Percentiles rank a stretch among this genome's conserved stretches.
Conservation (phyloP, 228 moss, liverwort and hornwort genomes). For the Sphagnum fallax region DNA sequence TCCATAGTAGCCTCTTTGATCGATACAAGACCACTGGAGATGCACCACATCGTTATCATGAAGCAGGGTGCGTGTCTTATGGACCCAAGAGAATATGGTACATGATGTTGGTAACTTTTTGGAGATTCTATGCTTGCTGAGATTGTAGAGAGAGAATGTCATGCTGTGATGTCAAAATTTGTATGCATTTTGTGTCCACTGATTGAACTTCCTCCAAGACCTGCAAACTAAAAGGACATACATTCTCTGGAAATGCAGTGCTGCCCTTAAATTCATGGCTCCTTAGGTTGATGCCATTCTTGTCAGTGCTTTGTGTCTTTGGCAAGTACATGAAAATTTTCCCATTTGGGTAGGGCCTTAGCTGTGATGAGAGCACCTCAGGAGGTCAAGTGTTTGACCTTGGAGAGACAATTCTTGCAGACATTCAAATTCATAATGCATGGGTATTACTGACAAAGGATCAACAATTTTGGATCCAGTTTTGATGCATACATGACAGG, state of each 20-base stretch:
- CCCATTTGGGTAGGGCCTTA: too few species aligned
- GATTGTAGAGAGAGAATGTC: not conserved
- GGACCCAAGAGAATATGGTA: not conserved
- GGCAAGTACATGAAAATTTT: too few species aligned
- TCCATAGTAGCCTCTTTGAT: slow-evolving; percentile 41
- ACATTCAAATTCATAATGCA: not conserved
- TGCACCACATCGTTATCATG: slow-evolving; percentile 33
- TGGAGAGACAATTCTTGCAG: not conserved
- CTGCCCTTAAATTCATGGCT: too few species aligned
- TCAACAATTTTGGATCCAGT: slow-evolving; percentile 9
- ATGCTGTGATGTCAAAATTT: too few species aligned
- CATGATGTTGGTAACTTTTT: not conserved
- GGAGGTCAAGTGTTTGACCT: too few species aligned
- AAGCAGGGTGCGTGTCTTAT: slow-evolving; percentile 31
- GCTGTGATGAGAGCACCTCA: too few species aligned
- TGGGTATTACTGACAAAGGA: not conserved
- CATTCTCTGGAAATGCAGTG: too few species aligned
- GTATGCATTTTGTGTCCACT: too few species aligned
- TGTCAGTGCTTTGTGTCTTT: too few species aligned
- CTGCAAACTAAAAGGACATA: too few species aligned
- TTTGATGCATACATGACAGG: slow-evolving; percentile 56
- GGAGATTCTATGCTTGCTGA: not conserved
- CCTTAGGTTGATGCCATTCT: too few species aligned
- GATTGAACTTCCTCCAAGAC: too few species aligned
- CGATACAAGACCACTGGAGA: slow-evolving; percentile 26